phyloP scores from a whole-genome alignment of 164 flowering plant genomes.

The Dillenia turbinata region DNA sequence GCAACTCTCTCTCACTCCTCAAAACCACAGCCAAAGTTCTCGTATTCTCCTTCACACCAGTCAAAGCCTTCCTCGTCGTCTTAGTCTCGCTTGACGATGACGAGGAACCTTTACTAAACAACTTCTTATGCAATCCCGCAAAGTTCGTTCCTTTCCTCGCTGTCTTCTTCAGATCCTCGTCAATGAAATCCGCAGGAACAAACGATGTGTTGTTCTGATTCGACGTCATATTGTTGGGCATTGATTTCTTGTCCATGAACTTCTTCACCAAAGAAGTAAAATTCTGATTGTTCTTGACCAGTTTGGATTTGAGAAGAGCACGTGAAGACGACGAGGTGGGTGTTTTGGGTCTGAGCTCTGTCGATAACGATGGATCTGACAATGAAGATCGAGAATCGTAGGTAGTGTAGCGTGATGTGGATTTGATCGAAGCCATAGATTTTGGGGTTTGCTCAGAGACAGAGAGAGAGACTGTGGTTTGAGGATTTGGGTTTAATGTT shows the following conservation, averaged over 20 bases:
- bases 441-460: background rate
- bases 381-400: conserved; percentile 58
- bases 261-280: conserved; percentile 66
- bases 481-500: conserved; percentile 8
- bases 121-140: conserved; percentile 48
- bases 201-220: conserved; percentile 21
- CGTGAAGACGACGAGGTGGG: conserved; percentile 21
- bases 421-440: conserved; percentile 42
- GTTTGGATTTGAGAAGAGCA: conserved; percentile 32
- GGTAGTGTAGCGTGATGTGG: conserved; percentile 56
- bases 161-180: conserved; percentile 72
- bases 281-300: conserved; percentile 37
- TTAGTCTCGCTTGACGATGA: conserved; percentile 6
- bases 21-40: conserved; percentile 90
- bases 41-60: conserved; percentile 76
- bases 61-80: conserved; percentile 52
- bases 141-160: conserved; percentile 44
- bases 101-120: conserved; percentile 51
- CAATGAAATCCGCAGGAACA: conserved; percentile 56
- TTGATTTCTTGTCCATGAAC: conserved; percentile 58
- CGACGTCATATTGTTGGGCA: conserved; percentile 15
- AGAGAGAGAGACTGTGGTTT: conserved; percentile 2
- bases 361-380: conserved; percentile 57
- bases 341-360: conserved; percentile 30
- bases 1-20: conserved; percentile 93